A percentile compares a stretch with the other conserved stretches of the same genome.
Conservation (phyloP, 2,329 filamentous ascomycete species). For the Neofusicoccum sp. region DNA sequence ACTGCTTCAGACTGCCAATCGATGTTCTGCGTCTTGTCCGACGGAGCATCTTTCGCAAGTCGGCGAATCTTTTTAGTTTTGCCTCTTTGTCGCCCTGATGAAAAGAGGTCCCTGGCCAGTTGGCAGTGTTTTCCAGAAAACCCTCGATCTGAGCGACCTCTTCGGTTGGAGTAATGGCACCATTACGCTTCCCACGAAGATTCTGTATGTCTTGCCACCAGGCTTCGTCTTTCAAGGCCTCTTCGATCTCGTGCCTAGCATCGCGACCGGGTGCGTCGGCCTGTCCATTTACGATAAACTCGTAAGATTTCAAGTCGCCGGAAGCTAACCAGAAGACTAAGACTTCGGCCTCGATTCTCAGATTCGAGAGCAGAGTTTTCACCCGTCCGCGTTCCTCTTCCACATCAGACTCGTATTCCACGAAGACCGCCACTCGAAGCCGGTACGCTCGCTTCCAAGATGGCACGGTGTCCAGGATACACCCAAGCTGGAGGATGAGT, state of each 20-base stretch:
- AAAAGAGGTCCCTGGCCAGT: slow-evolving; percentile 58
- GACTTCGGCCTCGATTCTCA: slow-evolving; percentile 79
- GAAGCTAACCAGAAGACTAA: slow-evolving; percentile 81
- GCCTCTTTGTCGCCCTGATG: slow-evolving; percentile 47
- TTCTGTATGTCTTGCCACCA: slow-evolving; percentile 81
- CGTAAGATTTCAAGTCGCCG: slow-evolving; percentile 71
- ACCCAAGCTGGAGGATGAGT: slow-evolving; percentile 83
- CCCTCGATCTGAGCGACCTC: slow-evolving; percentile 49
- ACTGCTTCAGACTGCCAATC: slow-evolving; percentile 48
- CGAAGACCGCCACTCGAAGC: slow-evolving; percentile 80
- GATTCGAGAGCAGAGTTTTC: slow-evolving; percentile 72
- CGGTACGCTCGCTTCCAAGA: slow-evolving; percentile 75
- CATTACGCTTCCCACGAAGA: slow-evolving; percentile 38
- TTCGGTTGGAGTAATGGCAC: slow-evolving; percentile 42
- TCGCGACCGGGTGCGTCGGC: slow-evolving; percentile 54
- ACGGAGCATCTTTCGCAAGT: slow-evolving; percentile 64
- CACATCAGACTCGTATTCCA: slow-evolving; percentile 84
- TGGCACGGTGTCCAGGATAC: slow-evolving; percentile 79
- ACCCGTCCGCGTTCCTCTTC: slow-evolving; percentile 76
- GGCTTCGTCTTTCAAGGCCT: slow-evolving; percentile 68
- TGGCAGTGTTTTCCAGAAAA: slow-evolving; percentile 46
- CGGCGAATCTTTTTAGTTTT: slow-evolving; percentile 54
- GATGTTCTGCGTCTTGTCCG: slow-evolving; percentile 59
- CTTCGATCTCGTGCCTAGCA: slow-evolving; percentile 63
- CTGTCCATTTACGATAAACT: slow-evolving; percentile 74